phyloP scores from a whole-genome alignment of 2,329 filamentous ascomycete species.

The Pseudogymnoascus sp. region DNA sequence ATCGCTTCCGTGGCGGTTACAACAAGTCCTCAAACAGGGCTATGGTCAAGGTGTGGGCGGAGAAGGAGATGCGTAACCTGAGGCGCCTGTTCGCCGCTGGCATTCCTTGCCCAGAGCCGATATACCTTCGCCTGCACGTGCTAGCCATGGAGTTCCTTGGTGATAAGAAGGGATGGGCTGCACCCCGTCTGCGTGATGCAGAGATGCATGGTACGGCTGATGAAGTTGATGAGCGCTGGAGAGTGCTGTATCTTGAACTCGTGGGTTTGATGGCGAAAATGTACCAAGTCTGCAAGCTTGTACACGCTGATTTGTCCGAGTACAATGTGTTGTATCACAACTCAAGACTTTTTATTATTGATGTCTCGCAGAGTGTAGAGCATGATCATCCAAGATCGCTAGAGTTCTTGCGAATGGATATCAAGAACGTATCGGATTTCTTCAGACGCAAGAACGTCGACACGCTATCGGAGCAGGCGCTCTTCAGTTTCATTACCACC shows the following conservation, averaged over 20 bases:
- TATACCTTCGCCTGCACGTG: constrained; percentile 87
- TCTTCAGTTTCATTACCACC: constrained; percentile 76
- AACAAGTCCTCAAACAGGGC: constrained; percentile 92
- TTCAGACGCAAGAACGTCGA: constrained; percentile 82
- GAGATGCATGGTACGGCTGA: constrained; percentile 52
- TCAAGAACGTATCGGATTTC: constrained; percentile 93
- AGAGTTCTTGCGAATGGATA: constrained; percentile 95
- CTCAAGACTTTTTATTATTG: constrained; percentile 80
- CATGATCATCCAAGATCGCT: constrained; percentile 88
- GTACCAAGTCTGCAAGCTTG: constrained; percentile 85
- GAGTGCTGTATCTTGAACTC: constrained; percentile 71
- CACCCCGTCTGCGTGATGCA: constrained; percentile 84
- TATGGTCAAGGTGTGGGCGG: constrained; percentile 98
- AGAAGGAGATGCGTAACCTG: constrained; percentile 96
- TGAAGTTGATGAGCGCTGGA: constrained; percentile 66
- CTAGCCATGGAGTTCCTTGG: constrained; percentile 92
- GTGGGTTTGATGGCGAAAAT: constrained; percentile 84
- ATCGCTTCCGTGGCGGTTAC: constrained; percentile 81
- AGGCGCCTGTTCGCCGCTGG: constrained; percentile 74
- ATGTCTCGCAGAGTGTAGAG: constrained; percentile 95
- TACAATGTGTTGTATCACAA: constrained; percentile 95
- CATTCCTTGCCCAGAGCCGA: constrained; percentile 84
- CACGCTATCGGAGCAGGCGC: constrained; percentile 66
- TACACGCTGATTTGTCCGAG: constrained; percentile 95
- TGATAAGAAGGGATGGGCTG: constrained; percentile 77